phyloP scores from a whole-genome alignment of 2,329 filamentous ascomycete genomes.

The Chrysoporthe austroafricana region DNA sequence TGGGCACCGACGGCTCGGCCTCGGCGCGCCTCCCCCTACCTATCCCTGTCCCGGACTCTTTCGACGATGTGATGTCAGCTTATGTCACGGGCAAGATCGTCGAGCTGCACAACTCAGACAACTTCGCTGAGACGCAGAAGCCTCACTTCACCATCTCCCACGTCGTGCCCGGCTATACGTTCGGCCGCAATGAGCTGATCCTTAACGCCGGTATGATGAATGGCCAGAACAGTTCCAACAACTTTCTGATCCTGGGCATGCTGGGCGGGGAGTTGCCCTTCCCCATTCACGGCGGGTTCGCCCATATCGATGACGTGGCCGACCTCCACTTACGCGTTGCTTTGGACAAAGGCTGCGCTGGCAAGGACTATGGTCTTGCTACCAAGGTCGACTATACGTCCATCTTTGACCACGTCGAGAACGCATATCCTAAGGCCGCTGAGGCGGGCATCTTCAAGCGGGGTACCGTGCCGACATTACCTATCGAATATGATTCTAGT shows the following conservation, averaged over 20 bases:
- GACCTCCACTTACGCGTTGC: slow-evolving; percentile 32
- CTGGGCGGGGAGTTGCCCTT: slow-evolving; percentile 31
- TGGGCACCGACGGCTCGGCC: slow-evolving; percentile 31
- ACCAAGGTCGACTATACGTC: slow-evolving; percentile 31
- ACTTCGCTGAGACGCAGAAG: slow-evolving; percentile 30
- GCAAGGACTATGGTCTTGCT: slow-evolving; percentile 31
- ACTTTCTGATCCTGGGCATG: slow-evolving; percentile 33
- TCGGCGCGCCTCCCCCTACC: slow-evolving; percentile 32
- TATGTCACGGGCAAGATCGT: slow-evolving; percentile 33
- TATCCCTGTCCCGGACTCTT: slow-evolving; percentile 27
- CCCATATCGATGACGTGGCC: slow-evolving; percentile 34
- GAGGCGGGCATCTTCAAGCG: slow-evolving; percentile 33
- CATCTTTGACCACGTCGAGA: slow-evolving; percentile 32
- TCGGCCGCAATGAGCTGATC: slow-evolving; percentile 36
- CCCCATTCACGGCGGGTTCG: slow-evolving; percentile 21
- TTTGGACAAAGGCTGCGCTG: slow-evolving; percentile 27
- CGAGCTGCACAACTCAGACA: slow-evolving; percentile 32
- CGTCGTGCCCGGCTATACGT: slow-evolving; percentile 36
- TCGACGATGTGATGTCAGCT: slow-evolving; percentile 30
- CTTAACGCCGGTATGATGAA: slow-evolving; percentile 33
- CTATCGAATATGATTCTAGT: slow-evolving; percentile 20
- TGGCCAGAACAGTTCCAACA: slow-evolving; percentile 37
- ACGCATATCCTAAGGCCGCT: slow-evolving; percentile 33
- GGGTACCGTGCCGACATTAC: slow-evolving; percentile 29
- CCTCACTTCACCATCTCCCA: slow-evolving; percentile 35